Conservation (phyloP, 768 basidiomycete species). For the Panaeolus cyanescens region DNA sequence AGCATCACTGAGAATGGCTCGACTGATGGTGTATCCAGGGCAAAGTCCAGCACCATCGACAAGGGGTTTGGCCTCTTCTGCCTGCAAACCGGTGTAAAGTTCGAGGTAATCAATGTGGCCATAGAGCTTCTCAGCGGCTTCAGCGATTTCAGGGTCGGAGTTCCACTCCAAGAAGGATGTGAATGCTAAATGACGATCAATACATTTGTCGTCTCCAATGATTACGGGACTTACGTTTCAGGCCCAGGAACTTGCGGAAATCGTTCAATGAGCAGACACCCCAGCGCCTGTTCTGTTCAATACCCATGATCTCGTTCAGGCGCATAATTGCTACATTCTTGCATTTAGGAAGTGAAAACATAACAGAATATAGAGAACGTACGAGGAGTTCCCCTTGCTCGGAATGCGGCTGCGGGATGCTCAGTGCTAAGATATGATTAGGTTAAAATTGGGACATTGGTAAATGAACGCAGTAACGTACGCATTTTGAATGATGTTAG, state of each 20-base stretch:
- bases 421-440: slow-evolving; percentile 50
- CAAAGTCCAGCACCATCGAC: slow-evolving; percentile 83
- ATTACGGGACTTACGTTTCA: slow-evolving; percentile 56
- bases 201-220: slow-evolving; percentile 1
- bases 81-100: slow-evolving; percentile 80
- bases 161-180: slow-evolving; percentile 82
- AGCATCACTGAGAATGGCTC: slow-evolving; percentile 85
- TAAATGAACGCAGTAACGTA: slow-evolving; percentile 21
- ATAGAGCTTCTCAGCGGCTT: slow-evolving; percentile 77
- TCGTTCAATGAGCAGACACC: slow-evolving; percentile 85
- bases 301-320: slow-evolving; percentile 83
- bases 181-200: slow-evolving; percentile 47
- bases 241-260: slow-evolving; percentile 79
- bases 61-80: slow-evolving; percentile 75
- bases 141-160: slow-evolving; percentile 64
- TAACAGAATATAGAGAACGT: background rate
- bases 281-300: slow-evolving; percentile 75
- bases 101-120: slow-evolving; percentile 77
- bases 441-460: background rate
- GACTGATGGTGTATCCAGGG: slow-evolving; percentile 83
- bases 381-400: slow-evolving; percentile 72
- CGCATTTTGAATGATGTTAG: slow-evolving; percentile 67
- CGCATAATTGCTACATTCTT: slow-evolving; percentile 55
- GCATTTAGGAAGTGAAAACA: slow-evolving; percentile 18
- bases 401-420: slow-evolving; percentile 71